These are phyloP conservation scores for Acer yangbiense DNA, from an alignment of 345 rosid genomes.

Conservation along the genomic window DNA sequence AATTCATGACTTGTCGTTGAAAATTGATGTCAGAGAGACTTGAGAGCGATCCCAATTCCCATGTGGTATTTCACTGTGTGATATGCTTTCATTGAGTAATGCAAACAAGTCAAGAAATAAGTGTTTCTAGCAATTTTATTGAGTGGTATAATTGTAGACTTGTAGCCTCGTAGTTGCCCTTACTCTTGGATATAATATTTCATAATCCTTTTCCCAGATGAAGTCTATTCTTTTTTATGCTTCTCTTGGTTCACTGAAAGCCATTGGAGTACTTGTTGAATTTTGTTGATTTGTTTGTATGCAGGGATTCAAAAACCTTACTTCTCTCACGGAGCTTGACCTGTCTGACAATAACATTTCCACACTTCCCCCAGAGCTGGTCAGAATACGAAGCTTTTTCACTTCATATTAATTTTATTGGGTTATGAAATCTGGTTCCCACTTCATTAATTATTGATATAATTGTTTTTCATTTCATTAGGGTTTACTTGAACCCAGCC, in stretches of 20 bases:
- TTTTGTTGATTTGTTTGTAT: conserved; percentile 14
- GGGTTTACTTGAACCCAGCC: conserved; percentile 84
- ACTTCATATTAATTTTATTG: background rate
- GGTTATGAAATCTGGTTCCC: background rate
- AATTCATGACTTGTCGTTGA: background rate
- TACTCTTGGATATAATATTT: background rate
- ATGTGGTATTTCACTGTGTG: background rate
- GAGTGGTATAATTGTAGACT: background rate
- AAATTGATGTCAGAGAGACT: conserved; percentile 2
- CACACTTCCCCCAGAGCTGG: conserved; percentile 78
- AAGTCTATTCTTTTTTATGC: background rate
- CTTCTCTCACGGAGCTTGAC: conserved; percentile 74
- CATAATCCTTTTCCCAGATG: background rate
- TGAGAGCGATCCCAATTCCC: background rate
- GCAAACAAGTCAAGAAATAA: background rate
- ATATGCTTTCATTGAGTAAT: background rate
- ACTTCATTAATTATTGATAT: background rate
- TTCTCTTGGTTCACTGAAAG: conserved; percentile 8
- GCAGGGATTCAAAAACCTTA: conserved; percentile 71
- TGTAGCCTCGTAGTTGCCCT: background rate
- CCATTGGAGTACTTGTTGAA: background rate
- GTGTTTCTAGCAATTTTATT: background rate
- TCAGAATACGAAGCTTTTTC: conserved; percentile 23
- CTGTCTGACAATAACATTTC: conserved; percentile 86
- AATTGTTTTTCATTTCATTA: conserved; percentile 26